Base-by-base conservation (phyloP, 495 filamentous ascomycete species). In the Penicillium lagena region DNA sequence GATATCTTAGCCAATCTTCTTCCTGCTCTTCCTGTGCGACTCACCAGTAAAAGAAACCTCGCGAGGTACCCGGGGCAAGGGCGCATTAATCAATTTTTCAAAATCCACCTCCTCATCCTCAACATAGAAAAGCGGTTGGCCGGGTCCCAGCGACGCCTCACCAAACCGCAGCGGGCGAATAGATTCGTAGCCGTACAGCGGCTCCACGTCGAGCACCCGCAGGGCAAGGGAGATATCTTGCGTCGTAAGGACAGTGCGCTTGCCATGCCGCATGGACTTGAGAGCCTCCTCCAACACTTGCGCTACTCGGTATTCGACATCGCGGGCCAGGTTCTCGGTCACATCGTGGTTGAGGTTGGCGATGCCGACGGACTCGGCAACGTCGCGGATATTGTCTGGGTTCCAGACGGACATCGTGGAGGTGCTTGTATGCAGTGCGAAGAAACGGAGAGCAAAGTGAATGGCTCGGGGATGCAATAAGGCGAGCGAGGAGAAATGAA, bases 31-130 rank as follows among this genome's bases (percentile, higher is more conserved):
- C 27, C 12, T 0, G 22, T 22, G 22, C 3, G 4, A 58, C 73
- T 54, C 66, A 94, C 89, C 82, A 8, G 93, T 97, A 56, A 96
- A 89, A 22, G 82, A 83, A 32, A 91, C 82, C 58, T 98, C 93
- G n/a, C 89, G 71, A 7, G 93, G 94, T 10, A 98, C 89, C 56
- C 90, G 96, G 7, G 93, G 93, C 45, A 98, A 67, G 7, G 93
- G 88, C 34, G 86, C 86, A 70, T 98, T 98, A 60, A 98, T 97
- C 51, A 98, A 67, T 68, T 96, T 96, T 68, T 98, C 93, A 58
- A 98, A 96, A 60, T 98, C 93, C 28, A 96, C 83, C 70, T 98
- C 93, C 56, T 98, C 93, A 66, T 98, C 93, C 59, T 98, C 94
- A 28, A 98, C 85, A 56, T 98, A 98, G 72, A 87, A 98, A 11